Conservation (phyloP, 139 green algal species). For the Tetratostichococcus sp. region DNA sequence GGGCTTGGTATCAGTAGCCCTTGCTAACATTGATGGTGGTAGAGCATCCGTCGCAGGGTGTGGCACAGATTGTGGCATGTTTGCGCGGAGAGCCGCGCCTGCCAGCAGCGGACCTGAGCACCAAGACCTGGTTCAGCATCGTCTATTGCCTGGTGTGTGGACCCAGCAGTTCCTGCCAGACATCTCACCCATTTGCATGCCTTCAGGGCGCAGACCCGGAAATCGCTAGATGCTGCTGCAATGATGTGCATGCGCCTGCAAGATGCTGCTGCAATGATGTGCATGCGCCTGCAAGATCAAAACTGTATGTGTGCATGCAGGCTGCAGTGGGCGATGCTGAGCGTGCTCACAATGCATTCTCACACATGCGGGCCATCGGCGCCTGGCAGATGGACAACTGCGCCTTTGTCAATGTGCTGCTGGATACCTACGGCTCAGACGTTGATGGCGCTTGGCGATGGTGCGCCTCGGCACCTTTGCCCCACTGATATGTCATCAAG, state of each 20-base stretch:
- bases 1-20: no score
- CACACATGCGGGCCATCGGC: constrained; percentile 8
- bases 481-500: no score
- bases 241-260: no score
- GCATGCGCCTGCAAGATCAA: no score
- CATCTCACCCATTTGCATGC: no score
- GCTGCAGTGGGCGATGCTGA: not conserved
- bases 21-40: no score
- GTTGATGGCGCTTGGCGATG: constrained; percentile 13
- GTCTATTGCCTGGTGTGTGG: not conserved
- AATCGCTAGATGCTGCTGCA: no score
- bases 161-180: no score
- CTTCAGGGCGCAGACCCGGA: no score
- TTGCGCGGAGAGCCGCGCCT: not conserved
- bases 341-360: constrained; percentile 12
- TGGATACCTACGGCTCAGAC: constrained; percentile 22
- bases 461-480: not conserved
- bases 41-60: no score
- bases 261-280: no score
- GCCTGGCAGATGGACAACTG: constrained; percentile 16
- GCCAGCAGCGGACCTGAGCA: not conserved
- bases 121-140: not conserved
- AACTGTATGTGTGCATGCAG: no score
- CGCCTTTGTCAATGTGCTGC: constrained; percentile 21
- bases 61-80: not conserved